These are phyloP conservation scores for Kwoniella europaea DNA, from an alignment of 768 basidiomycete genomes.

Conservation along the genomic window DNA sequence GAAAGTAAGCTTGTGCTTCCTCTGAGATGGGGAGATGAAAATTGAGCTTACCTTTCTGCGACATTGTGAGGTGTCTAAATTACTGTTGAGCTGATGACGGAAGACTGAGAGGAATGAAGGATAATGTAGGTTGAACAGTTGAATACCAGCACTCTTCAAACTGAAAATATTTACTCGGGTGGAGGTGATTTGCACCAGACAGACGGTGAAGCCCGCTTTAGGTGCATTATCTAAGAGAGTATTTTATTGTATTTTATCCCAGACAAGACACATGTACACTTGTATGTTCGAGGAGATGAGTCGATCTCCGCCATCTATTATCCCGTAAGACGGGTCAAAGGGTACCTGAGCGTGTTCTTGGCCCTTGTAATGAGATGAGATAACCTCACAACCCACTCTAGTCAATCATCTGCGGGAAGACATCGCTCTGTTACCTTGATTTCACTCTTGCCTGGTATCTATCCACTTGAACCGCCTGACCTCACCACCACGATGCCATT, in stretches of 20 bases:
- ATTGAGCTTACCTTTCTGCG: constrained; percentile 21
- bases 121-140: neutral
- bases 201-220: neutral
- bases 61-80: neutral
- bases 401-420: too few relatives aligned
- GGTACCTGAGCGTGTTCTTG: neutral
- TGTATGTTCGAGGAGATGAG: neutral
- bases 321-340: too few relatives aligned
- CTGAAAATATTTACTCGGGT: too few relatives aligned
- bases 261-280: too few relatives aligned
- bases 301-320: neutral
- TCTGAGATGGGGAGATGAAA: neutral
- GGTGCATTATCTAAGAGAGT: neutral
- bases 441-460: neutral
- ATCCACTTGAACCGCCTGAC: neutral
- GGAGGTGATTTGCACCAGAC: too few relatives aligned
- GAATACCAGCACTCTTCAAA: neutral
- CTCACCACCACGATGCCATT: constrained; percentile 52
- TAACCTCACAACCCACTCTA: neutral
- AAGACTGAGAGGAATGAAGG: neutral
- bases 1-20: constrained; percentile 10
- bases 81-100: too few relatives aligned
- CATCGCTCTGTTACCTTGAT: neutral
- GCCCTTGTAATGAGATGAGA: neutral
- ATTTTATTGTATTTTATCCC: neutral